A percentile compares a stretch with the other conserved stretches of the same genome.
These are phyloP conservation scores for Fusarium piperis DNA, from an alignment of 2,329 filamentous ascomycete species.

Conservation along the genomic window DNA sequence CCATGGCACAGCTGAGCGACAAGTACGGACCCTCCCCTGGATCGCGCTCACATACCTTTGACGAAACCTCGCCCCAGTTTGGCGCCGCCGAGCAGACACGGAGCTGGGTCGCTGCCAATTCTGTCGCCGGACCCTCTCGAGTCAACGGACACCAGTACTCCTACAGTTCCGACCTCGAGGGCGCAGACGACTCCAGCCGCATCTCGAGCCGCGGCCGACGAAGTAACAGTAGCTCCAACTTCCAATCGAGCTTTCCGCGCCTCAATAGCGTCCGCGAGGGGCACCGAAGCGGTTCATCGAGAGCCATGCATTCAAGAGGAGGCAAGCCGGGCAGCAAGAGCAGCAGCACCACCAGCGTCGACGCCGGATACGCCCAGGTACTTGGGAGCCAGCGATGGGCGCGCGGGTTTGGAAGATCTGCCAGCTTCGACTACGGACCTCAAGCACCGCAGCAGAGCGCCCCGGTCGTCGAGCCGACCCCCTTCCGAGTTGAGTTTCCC, in stretches of 20 bases:
- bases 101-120: conserved; percentile 44
- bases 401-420: conserved; percentile 66
- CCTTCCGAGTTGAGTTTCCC: conserved; percentile 61
- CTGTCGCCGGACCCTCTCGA: conserved; percentile 32
- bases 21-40: conserved; percentile 37
- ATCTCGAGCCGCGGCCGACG: conserved; percentile 70
- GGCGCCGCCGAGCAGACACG: conserved; percentile 47
- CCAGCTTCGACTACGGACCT: conserved; percentile 78
- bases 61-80: conserved; percentile 40
- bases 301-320: conserved; percentile 59
- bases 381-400: conserved; percentile 68
- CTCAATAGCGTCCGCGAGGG: conserved; percentile 71
- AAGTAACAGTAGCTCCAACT: conserved; percentile 84
- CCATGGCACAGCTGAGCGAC: conserved; percentile 56
- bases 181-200: conserved; percentile 63
- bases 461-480: conserved; percentile 36
- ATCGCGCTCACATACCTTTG: conserved; percentile 41
- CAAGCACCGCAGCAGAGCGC: conserved; percentile 41
- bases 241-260: conserved; percentile 66
- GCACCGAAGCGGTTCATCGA: conserved; percentile 51
- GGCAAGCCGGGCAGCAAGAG: conserved; percentile 76
- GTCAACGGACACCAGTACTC: conserved; percentile 55
- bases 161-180: conserved; percentile 71
- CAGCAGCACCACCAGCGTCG: conserved; percentile 74
- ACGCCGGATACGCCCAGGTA: conserved; percentile 68